Percentiles rank a stretch among this genome's conserved stretches.
Evolutionary conservation across 176 grass and related monocot species (phyloP).

Genomic region (Avena insularis): DNA sequence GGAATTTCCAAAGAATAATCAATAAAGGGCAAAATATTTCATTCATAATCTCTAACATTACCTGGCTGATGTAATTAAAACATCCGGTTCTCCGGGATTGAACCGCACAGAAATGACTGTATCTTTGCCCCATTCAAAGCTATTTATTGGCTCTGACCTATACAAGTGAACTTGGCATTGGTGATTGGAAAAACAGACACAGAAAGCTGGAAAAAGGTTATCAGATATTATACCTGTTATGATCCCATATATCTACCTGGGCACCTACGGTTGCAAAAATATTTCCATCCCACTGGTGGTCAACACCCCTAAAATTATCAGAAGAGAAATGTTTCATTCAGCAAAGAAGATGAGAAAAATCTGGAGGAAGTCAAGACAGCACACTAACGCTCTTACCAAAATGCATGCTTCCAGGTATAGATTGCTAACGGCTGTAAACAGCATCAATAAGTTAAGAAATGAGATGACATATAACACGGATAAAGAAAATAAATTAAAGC

Average conservation of each 20-base stretch:
- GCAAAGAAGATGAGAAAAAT: constrained; percentile 30
- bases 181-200: constrained; percentile 17
- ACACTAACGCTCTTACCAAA: constrained; percentile 60
- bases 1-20: not conserved
- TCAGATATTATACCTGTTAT: constrained; percentile 67
- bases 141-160: constrained; percentile 92
- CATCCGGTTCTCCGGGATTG: constrained; percentile 89
- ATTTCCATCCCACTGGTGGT: constrained; percentile 90
- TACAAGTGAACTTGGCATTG: constrained; percentile 33
- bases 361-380: not conserved
- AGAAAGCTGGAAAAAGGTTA: constrained; percentile 23
- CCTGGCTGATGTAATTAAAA: constrained; percentile 83
- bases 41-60: constrained; percentile 38
- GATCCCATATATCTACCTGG: constrained; percentile 99
- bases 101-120: constrained; percentile 81
- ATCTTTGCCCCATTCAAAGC: constrained; percentile 94
- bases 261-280: constrained; percentile 96
- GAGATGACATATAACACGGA: constrained; percentile 30
- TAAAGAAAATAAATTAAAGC: constrained; percentile 2
- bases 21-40: constrained; percentile 15
- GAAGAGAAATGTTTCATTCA: constrained; percentile 10
- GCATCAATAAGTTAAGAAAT: constrained; percentile 41
- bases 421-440: constrained; percentile 71
- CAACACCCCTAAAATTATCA: constrained; percentile 70
- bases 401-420: constrained; percentile 96